A percentile compares a stretch with the other conserved stretches of the same genome.
Evolutionary conservation across 495 filamentous ascomycete species (phyloP).

Genomic region (Parathielavia appendiculata): DNA sequence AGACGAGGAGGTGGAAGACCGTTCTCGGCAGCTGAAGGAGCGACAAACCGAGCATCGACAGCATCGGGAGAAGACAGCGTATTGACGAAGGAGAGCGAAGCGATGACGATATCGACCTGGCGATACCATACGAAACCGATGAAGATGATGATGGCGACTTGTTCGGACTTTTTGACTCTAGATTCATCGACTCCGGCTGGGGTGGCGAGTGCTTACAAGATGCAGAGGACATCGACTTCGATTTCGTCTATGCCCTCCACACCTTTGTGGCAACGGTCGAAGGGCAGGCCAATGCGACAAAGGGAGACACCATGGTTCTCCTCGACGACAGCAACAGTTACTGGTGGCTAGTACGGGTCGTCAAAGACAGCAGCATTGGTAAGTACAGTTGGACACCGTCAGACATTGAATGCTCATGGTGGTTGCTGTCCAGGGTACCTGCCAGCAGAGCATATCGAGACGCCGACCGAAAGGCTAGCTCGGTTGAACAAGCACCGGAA

Average conservation of each 20-base stretch:
- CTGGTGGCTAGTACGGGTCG: constrained; percentile 97
- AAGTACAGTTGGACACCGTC: constrained; percentile 23
- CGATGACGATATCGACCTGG: constrained; percentile 24
- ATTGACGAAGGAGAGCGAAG: constrained; percentile 10
- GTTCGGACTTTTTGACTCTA: constrained; percentile 45
- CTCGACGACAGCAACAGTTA: constrained; percentile 99
- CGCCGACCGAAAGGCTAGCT: constrained; percentile 88
- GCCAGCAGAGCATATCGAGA: constrained; percentile 97
- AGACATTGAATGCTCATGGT: constrained; percentile 18
- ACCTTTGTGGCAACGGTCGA: constrained; percentile 97
- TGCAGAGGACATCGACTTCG: constrained; percentile 97
- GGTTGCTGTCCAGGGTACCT: constrained; percentile 66
- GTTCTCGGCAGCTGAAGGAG: background rate
- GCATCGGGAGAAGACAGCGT: constrained; percentile 4
- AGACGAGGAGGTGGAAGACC: constrained; percentile 19
- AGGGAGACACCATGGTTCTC: constrained; percentile 99
- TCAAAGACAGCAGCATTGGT: constrained; percentile 98
- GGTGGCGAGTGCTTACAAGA: constrained; percentile 74
- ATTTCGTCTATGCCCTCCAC: constrained; percentile 97
- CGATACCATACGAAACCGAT: constrained; percentile 35
- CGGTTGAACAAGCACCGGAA: constrained; percentile 97
- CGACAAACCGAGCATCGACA: background rate
- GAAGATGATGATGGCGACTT: constrained; percentile 41
- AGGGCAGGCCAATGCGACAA: constrained; percentile 95
- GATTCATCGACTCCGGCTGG: constrained; percentile 64